phyloP scores from a whole-genome alignment of 345 rosid genomes.

The Bruguiera parviflora region DNA sequence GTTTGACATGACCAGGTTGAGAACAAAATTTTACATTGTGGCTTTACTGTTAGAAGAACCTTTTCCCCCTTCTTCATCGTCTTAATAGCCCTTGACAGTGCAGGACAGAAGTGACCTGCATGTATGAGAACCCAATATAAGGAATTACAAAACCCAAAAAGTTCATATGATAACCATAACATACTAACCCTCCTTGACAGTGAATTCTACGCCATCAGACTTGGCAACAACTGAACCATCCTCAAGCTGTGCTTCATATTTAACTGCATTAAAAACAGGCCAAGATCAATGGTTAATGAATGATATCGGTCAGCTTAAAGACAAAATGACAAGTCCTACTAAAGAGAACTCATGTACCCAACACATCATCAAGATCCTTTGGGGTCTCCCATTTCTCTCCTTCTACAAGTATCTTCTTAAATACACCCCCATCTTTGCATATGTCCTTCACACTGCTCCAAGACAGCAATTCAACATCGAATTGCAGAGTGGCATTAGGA shows the following conservation, averaged over 20 bases:
- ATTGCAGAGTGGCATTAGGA: constrained; percentile 80
- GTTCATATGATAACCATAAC: not conserved
- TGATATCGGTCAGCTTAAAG: too few relatives aligned
- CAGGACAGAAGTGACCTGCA: constrained; percentile 82
- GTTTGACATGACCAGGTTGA: not conserved
- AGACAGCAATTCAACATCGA: constrained; percentile 71
- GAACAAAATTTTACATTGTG: constrained; percentile 47
- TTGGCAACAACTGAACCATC: constrained; percentile 66
- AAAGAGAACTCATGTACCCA: constrained; percentile 33
- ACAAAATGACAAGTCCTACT: too few relatives aligned
- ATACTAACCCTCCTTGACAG: constrained; percentile 67
- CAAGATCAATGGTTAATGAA: not conserved
- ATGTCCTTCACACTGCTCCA: constrained; percentile 87
- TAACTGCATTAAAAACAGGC: constrained; percentile 43
- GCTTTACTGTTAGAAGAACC: constrained; percentile 74
- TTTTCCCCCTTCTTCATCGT: constrained; percentile 91
- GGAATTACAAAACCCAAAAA: not conserved
- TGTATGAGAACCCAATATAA: not conserved
- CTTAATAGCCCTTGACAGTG: constrained; percentile 70
- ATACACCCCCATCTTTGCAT: constrained; percentile 80
- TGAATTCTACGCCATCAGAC: constrained; percentile 76
- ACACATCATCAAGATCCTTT: constrained; percentile 73
- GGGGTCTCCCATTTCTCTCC: constrained; percentile 86
- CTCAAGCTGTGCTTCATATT: constrained; percentile 70
- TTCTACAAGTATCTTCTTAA: constrained; percentile 60